Percentiles rank a stretch among this genome's conserved stretches.
phyloP scores from a whole-genome alignment of 352 stramenopile genomes.

The Globisporangium emineosum region DNA sequence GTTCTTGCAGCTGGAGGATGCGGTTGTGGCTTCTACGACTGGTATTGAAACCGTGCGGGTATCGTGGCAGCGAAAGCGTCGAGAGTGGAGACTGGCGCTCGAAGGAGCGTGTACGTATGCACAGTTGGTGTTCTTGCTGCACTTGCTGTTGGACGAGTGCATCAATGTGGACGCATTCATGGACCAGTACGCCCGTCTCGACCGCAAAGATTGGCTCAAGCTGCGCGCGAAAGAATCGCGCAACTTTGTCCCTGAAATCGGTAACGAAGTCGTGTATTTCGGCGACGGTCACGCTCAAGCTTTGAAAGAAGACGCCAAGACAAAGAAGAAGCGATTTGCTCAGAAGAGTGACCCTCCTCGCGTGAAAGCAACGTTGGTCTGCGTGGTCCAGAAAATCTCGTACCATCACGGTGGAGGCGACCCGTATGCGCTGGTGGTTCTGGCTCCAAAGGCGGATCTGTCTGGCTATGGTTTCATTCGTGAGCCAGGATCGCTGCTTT shows the following conservation, averaged over 20 bases:
- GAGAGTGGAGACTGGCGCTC: constrained; percentile 65
- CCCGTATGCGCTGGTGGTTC: constrained; percentile 63
- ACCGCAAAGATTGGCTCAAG: constrained; percentile 78
- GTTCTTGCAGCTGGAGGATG: constrained; percentile 59
- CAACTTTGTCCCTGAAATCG: constrained; percentile 78
- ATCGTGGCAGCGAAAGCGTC: constrained; percentile 75
- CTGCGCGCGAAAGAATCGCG: constrained; percentile 62
- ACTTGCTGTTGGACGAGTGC: constrained; percentile 73
- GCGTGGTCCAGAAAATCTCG: constrained; percentile 56
- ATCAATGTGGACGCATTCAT: constrained; percentile 79
- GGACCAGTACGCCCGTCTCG: constrained; percentile 65
- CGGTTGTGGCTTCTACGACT: constrained; percentile 28
- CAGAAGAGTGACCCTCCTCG: constrained; percentile 65
- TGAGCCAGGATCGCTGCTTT: constrained; percentile 39
- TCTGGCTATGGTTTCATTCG: constrained; percentile 28
- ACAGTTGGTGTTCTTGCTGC: constrained; percentile 68
- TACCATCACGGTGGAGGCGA: constrained; percentile 82
- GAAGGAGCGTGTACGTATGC: constrained; percentile 65
- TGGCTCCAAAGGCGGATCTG: constrained; percentile 40
- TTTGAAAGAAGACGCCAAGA: constrained; percentile 77
- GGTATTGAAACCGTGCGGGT: constrained; percentile 54
- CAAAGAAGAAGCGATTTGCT: constrained; percentile 70
- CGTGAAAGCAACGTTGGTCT: constrained; percentile 49
- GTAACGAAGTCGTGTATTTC: constrained; percentile 71
- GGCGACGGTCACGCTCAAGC: constrained; percentile 71